phyloP scores from a whole-genome alignment of 2,329 filamentous ascomycete genomes.

The Cylindrodendrum hubeiense region DNA sequence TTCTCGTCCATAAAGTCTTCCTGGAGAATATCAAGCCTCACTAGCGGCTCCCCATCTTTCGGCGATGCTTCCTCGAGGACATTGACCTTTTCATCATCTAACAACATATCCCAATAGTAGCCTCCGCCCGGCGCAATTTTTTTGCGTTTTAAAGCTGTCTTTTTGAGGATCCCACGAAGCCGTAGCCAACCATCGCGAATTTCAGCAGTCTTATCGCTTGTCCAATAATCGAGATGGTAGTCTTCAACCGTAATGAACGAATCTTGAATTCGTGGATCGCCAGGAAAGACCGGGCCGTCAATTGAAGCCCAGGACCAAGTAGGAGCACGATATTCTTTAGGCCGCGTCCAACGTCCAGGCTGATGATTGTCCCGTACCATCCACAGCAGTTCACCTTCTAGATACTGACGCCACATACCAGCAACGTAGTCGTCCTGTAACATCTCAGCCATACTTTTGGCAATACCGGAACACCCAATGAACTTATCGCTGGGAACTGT shows the following conservation, averaged over 20 bases:
- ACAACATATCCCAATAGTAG: background rate
- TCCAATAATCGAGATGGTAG: background rate
- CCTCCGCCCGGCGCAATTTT: too few species aligned
- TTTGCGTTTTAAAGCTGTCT: background rate
- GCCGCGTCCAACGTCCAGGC: background rate
- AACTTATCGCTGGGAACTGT: slow-evolving; percentile 23
- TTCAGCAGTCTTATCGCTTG: background rate
- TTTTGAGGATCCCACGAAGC: background rate
- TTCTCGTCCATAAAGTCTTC: background rate
- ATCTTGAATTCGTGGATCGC: background rate
- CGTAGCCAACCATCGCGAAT: slow-evolving; percentile 4
- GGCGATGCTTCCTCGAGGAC: too few species aligned
- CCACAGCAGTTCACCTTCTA: slow-evolving; percentile 12
- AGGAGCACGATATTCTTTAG: background rate
- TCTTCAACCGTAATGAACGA: background rate
- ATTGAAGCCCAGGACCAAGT: slow-evolving; percentile 13
- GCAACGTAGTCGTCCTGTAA: slow-evolving; percentile 21
- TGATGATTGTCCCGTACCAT: background rate
- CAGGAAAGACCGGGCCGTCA: background rate
- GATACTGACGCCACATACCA: slow-evolving; percentile 25
- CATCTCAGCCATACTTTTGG: slow-evolving; percentile 12
- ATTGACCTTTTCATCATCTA: background rate
- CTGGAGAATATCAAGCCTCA: background rate
- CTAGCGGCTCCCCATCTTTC: too few species aligned
- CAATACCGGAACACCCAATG: slow-evolving; percentile 18